These are phyloP conservation scores for Oryza glaberrima DNA, from an alignment of 176 grass and related monocot genomes.

Conservation along the genomic window DNA sequence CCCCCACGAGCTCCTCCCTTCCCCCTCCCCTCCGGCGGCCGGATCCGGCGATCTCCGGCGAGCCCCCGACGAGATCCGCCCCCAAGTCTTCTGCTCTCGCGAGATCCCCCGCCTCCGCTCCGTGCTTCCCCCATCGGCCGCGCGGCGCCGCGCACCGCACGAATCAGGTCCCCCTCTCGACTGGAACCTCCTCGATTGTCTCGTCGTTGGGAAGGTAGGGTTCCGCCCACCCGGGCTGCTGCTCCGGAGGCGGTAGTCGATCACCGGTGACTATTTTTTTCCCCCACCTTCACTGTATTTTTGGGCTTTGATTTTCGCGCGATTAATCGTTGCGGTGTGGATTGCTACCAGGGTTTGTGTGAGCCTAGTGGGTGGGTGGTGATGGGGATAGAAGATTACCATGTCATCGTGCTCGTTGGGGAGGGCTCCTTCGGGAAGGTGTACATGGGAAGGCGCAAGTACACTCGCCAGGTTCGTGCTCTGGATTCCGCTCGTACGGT, in stretches of 20 bases:
- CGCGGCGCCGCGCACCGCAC: no score
- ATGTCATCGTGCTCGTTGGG: conserved; percentile 81
- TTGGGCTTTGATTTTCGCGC: no score
- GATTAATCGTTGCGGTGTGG: not conserved
- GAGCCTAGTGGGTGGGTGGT: not conserved
- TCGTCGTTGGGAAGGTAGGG: not conserved
- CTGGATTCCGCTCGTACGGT: conserved; percentile 17
- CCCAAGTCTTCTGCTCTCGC: no score
- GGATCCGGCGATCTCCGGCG: not conserved
- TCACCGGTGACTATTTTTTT: not conserved
- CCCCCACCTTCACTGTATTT: no score
- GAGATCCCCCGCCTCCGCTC: no score
- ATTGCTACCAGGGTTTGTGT: conserved; percentile 23
- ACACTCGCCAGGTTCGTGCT: conserved; percentile 69
- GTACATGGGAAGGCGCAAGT: conserved; percentile 90
- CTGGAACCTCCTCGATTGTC: not conserved
- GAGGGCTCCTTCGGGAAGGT: conserved; percentile 96
- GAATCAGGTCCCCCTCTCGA: not conserved
- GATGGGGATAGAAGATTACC: conserved; percentile 90
- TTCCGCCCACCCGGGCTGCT: not conserved
- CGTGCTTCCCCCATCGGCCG: no score
- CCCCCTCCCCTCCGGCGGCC: not conserved
- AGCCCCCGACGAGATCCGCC: not conserved
- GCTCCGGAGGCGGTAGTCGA: not conserved
- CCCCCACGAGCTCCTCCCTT: not conserved